Evolutionary conservation across 2,329 filamentous ascomycete genomes (phyloP).

Genomic region (Apiospora malaysiana): DNA sequence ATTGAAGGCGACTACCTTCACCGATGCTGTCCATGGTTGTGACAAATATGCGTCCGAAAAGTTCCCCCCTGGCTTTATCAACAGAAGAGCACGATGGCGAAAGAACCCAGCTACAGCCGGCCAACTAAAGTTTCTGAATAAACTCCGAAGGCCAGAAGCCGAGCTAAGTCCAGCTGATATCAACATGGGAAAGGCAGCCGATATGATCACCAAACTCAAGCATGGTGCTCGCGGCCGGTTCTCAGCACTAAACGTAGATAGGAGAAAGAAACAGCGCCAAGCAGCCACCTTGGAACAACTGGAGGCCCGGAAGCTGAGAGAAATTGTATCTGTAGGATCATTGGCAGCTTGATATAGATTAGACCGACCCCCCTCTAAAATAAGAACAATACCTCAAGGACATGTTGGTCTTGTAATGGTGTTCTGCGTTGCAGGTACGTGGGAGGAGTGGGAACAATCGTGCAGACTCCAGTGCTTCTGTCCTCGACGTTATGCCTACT

Average conservation of each 20-base stretch:
- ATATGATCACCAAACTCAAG: constrained; percentile 93
- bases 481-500: not conserved
- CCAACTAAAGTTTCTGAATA: constrained; percentile 75
- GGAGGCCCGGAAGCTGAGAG: constrained; percentile 48
- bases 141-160: constrained; percentile 59
- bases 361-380: not conserved
- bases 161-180: constrained; percentile 61
- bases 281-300: constrained; percentile 45
- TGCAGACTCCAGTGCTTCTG: not conserved
- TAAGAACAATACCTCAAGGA: not conserved
- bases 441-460: not conserved
- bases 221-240: constrained; percentile 77
- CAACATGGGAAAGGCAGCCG: constrained; percentile 80
- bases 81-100: constrained; percentile 73
- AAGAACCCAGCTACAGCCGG: constrained; percentile 65
- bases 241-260: constrained; percentile 56
- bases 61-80: constrained; percentile 73
- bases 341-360: constrained; percentile 38
- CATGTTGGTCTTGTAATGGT: not conserved
- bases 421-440: not conserved
- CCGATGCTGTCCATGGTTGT: constrained; percentile 80
- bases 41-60: constrained; percentile 77
- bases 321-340: constrained; percentile 63
- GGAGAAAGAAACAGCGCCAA: constrained; percentile 53
- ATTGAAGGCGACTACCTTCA: constrained; percentile 68